Evolutionary conservation across 768 basidiomycete genomes (phyloP), one percentile per base, ranked within the genome.

Genomic region (Kwoniella bestiolae): DNA sequence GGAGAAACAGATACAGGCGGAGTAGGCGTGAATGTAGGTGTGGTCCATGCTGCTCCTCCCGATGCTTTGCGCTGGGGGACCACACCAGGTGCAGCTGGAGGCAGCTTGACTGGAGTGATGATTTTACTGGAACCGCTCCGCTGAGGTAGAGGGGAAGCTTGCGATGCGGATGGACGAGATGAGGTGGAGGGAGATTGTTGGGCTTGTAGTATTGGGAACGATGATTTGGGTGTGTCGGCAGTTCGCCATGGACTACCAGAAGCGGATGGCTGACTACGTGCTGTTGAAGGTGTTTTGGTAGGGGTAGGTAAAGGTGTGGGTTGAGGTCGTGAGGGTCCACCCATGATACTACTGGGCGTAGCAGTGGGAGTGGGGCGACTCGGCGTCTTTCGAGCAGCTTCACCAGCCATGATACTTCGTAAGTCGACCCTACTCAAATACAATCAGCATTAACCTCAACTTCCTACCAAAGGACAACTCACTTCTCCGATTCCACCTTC

Each of bases 321-420:
- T 26, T 34, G 63, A 16, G 26, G 59, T 21, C 29, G 63, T 41
- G 50, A 53, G 25, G 25, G 34, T 4, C 26, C 66, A 26, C 44
- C 23, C 26, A 28, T 55, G 29, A 25, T 41, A 34, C 34, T 64
- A 31, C 52, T 35, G 6, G 56, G 38, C 11, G 51, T 61, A 2
- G 51, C n/a, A 11, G 67, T 12, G 16, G 74, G 67, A 11, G 67
- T 12, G 16, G 74, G 67, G 44, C 65, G 57, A 18, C 60, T 5
- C 25, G 74, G 70, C 21, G 65, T 62, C 71, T 79, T 31, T 65
- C 78, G 44, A 3, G 65, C 56, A 16, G 73, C 87, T 1, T 89
- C 86, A 79, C 94, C 94, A 0, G 89, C 91, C 86, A 97, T 91
- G 63, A 97, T 86, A 16, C 86, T 82, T 72, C 89, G 90, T 86